Evolutionary conservation across 2,329 filamentous ascomycete genomes (phyloP).

Genomic region (Phoma herbarum): DNA sequence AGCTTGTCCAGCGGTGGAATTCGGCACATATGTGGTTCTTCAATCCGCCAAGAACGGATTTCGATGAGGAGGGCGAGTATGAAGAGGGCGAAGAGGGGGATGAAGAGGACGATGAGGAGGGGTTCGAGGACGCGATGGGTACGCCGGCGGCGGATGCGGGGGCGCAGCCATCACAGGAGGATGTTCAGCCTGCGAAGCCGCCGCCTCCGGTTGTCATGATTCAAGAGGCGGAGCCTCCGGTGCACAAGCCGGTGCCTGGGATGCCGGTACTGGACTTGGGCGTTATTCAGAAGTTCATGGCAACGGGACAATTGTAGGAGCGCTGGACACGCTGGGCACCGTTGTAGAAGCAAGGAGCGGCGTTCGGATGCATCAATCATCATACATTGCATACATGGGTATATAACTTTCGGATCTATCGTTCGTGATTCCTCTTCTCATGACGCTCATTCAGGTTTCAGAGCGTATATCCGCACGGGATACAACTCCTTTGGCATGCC

Average conservation of each 20-base stretch:
- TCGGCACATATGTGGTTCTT: slow-evolving; percentile 32
- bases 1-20: slow-evolving; percentile 34
- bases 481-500: slow-evolving; percentile 75
- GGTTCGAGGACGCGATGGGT: slow-evolving; percentile 32
- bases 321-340: neutral
- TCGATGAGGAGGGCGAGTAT: slow-evolving; percentile 23
- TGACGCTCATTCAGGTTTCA: slow-evolving; percentile 62
- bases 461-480: slow-evolving; percentile 80
- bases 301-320: slow-evolving; percentile 27
- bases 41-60: slow-evolving; percentile 20
- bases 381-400: slow-evolving; percentile 14
- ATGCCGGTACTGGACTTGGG: slow-evolving; percentile 35
- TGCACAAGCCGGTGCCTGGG: slow-evolving; percentile 25
- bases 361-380: neutral
- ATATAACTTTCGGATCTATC: slow-evolving; percentile 10
- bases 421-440: neutral
- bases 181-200: slow-evolving; percentile 7
- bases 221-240: slow-evolving; percentile 15
- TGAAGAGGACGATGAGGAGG: slow-evolving; percentile 31
- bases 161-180: slow-evolving; percentile 12
- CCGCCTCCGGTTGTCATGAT: slow-evolving; percentile 16
- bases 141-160: slow-evolving; percentile 17
- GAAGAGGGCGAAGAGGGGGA: slow-evolving; percentile 27
- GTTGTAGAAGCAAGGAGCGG: neutral
- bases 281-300: slow-evolving; percentile 37